Evolutionary conservation across 352 stramenopile species (phyloP), one percentile per base, ranked within the genome.

Genomic region (Globisporangium cylindrosporum): DNA sequence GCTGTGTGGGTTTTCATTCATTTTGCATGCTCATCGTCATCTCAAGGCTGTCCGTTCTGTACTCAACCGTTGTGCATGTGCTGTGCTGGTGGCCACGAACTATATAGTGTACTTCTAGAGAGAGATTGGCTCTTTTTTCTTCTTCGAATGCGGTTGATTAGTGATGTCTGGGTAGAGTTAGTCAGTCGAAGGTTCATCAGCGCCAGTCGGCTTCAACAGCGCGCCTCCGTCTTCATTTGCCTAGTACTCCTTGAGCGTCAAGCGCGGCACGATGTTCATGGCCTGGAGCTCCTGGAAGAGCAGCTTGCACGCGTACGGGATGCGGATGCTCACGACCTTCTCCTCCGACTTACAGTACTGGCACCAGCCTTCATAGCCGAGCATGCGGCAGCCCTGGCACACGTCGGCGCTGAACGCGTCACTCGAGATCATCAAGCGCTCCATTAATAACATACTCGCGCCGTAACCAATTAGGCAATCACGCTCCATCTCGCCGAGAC

Each of bases 401-500:
- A 99, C 97, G 73, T 98, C 98, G 2, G 97, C 98, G 32, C 94
- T 98, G 80, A 99, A 99, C 59, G 96, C 97, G 82, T 99, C 98
- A 69, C 92, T 99, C 53, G 95, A 99, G 67, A 99, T 96, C 97
- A 99, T 99, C 20, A 99, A 83, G 24, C 98, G 89, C 87, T 99
- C 98, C 89, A 99, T 99, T 41, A 99, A 96, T 46, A 99, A 79
- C 84, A 99, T 99, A 63, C 93, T 98, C 49, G 98, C 98, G 55
- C 98, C 98, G 79, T 99, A 99, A 27, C 96, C 98, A 73, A 99
- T 99, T 15, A 99, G 82, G 82, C 98, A 99, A 84, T 99, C 98
- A 58, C 98, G 92, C 78, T 99, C 98, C 98, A 99, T 99, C 86
- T 99, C 98, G 67, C 98, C 98, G 41, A 99, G 84, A 67, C 98